A percentile compares a stretch with the other conserved stretches of the same genome.
Evolutionary conservation across 2,329 filamentous ascomycete genomes (phyloP).

Genomic region (Curvularia spicifera): DNA sequence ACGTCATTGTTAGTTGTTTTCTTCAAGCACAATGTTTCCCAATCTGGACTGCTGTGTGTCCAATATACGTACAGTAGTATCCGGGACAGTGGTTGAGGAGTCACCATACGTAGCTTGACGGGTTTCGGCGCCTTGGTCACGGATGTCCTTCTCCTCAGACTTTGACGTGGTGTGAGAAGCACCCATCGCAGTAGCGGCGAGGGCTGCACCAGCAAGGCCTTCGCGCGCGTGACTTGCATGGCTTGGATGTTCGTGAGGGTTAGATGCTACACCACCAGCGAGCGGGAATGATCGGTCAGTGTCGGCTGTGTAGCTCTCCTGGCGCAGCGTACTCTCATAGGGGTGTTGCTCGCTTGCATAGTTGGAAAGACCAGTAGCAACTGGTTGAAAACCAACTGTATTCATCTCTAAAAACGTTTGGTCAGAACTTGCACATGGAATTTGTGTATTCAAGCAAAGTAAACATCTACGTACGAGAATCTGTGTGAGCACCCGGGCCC

Average conservation of each 20-base stretch:
- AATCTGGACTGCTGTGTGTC: not conserved
- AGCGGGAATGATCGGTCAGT: slow-evolving; percentile 48
- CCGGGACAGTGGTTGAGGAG: not conserved
- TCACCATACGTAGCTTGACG: slow-evolving; percentile 10
- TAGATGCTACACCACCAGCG: slow-evolving; percentile 38
- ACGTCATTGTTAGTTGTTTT: not conserved
- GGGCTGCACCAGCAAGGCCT: slow-evolving; percentile 41
- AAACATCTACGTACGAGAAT: slow-evolving; percentile 32
- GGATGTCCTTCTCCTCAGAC: slow-evolving; percentile 14
- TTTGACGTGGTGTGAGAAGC: slow-evolving; percentile 24
- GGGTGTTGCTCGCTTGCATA: slow-evolving; percentile 11
- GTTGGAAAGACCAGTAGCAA: not conserved
- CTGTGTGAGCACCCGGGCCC: slow-evolving; percentile 7
- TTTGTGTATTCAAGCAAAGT: slow-evolving; percentile 2
- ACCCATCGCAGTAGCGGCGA: slow-evolving; percentile 29
- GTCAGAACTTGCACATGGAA: slow-evolving; percentile 16
- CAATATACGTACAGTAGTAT: not conserved
- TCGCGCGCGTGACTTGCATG: slow-evolving; percentile 30
- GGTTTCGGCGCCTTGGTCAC: slow-evolving; percentile 8
- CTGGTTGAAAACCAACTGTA: slow-evolving; percentile 7
- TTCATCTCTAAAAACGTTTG: slow-evolving; percentile 10
- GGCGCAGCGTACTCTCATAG: slow-evolving; percentile 15
- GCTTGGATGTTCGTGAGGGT: slow-evolving; percentile 17
- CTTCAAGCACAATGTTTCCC: not conserved
- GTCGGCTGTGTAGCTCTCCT: slow-evolving; percentile 28